phyloP scores from a whole-genome alignment of 306 rosid species.

The Dryas octopetala region DNA sequence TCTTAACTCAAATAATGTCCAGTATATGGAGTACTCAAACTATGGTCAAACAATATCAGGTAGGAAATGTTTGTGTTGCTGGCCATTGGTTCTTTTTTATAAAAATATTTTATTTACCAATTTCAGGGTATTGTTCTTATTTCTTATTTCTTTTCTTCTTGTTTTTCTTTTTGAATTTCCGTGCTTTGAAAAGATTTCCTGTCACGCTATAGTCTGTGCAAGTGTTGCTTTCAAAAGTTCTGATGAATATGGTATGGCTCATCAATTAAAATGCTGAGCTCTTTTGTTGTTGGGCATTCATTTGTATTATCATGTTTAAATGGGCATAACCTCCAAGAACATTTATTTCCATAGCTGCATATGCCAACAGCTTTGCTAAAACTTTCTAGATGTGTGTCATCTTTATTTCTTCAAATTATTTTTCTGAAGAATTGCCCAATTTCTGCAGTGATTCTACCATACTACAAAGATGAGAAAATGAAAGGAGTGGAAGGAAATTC shows the following conservation, averaged over 20 bases:
- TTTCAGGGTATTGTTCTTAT: background rate
- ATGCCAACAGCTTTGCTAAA: slow-evolving; percentile 7
- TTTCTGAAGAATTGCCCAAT: slow-evolving; percentile 24
- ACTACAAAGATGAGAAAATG: slow-evolving; percentile 60
- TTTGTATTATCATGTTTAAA: background rate
- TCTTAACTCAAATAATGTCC: slow-evolving; percentile 75
- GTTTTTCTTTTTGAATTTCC: background rate
- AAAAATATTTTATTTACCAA: background rate
- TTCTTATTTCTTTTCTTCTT: background rate
- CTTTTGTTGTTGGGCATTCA: background rate
- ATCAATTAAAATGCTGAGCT: background rate
- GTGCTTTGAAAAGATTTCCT: background rate
- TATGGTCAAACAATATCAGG: slow-evolving; percentile 93
- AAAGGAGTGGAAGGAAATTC: slow-evolving; percentile 45
- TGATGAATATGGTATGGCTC: background rate
- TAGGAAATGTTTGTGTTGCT: slow-evolving; percentile 17
- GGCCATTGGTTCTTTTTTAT: background rate
- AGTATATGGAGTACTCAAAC: slow-evolving; percentile 85
- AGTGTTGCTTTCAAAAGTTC: background rate
- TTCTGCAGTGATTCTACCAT: slow-evolving; percentile 81
- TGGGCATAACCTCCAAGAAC: background rate
- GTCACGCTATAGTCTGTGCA: background rate
- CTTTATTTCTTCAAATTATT: slow-evolving; percentile 16
- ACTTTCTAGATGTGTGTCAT: background rate
- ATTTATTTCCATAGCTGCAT: background rate